Evolutionary conservation across 768 basidiomycete species (phyloP), one percentile per base, ranked within the genome.

Genomic region (Rubroboletus pulcherrimus): DNA sequence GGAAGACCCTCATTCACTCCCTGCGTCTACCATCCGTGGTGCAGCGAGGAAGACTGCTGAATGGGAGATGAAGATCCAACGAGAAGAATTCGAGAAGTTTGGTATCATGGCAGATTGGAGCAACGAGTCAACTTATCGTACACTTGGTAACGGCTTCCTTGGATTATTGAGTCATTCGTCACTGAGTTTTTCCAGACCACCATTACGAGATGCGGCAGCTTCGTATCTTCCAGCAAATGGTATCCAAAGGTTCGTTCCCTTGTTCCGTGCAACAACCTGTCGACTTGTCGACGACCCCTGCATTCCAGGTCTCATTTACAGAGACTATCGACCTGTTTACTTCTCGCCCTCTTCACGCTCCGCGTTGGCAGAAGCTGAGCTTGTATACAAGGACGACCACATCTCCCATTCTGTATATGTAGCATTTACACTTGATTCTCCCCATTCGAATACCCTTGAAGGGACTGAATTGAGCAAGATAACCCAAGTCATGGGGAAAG

Each of bases 311-410:
- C 78, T 93, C 21, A 89, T 98, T 55, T 91, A 89, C 62, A 80
- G 92, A 52, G 85, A 89, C 57, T 86, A 91, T 63, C 85, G 93
- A 30, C 96, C 96, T 0, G 92, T 95, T 6, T 85, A 97, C 69
- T 98, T 92, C 69, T 98, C 96, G 0, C 96, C 96, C 3, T 96
- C 94, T 0, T 97, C 95, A 1, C 84, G 82, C 40, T 95, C 96
- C 7, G 96, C 96, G 0, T 74, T 99, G 14, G 96, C 96, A 0
- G 96, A 99, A 73, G 93, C 95, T 5, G 96, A 99, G 68, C 77
- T 99, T 30, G 80, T 84, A 29, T 98, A 98, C 74, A 86, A 84
- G 58, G 95, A 97, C 31, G 83, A 90, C 62, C 94, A 97, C 67
- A 74, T 85, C 45, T 97, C 94, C 0, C 84, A 88, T 60, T 91